Conservation (phyloP, 2,329 filamentous ascomycete species). For the Aureobasidium namibiae region DNA sequence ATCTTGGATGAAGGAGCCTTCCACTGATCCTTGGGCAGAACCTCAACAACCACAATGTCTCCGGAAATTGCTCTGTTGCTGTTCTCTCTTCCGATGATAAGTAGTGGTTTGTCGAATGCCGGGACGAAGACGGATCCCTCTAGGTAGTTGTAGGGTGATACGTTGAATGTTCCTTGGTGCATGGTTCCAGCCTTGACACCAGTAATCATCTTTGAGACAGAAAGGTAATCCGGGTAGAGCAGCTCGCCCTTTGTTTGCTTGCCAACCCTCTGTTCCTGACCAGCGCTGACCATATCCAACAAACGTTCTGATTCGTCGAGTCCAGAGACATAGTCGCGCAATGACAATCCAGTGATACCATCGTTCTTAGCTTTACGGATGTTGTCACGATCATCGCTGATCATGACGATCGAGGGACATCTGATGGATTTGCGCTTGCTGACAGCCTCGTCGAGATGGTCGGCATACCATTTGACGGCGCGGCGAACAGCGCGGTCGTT, state of each 20-base stretch:
- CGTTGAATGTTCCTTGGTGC: conserved; percentile 92
- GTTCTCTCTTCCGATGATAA: conserved; percentile 87
- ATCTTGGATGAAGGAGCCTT: conserved; percentile 93
- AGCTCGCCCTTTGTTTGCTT: conserved; percentile 60
- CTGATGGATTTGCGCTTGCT: conserved; percentile 45
- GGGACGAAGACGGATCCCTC: conserved; percentile 87
- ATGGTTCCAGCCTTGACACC: conserved; percentile 80
- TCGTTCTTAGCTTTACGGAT: conserved; percentile 72
- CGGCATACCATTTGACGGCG: conserved; percentile 82
- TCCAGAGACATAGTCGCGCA: conserved; percentile 68
- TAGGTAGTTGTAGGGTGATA: conserved; percentile 95
- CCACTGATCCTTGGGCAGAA: conserved; percentile 92
- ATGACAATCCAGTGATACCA: conserved; percentile 58
- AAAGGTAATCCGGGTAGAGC: conserved; percentile 84
- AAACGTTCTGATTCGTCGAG: conserved; percentile 78
- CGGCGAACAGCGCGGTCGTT: conserved; percentile 87
- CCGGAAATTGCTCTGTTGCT: conserved; percentile 92
- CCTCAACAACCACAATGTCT: conserved; percentile 86
- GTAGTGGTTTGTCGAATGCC: conserved; percentile 78
- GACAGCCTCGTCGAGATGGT: conserved; percentile 62
- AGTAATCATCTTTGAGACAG: conserved; percentile 87
- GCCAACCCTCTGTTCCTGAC: conserved; percentile 57
- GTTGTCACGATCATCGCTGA: conserved; percentile 88
- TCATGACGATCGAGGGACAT: conserved; percentile 77
- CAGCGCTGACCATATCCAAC: conserved; percentile 86